Conservation (phyloP, 2,329 filamentous ascomycete species). For the Dactylonectria estremocensis region DNA sequence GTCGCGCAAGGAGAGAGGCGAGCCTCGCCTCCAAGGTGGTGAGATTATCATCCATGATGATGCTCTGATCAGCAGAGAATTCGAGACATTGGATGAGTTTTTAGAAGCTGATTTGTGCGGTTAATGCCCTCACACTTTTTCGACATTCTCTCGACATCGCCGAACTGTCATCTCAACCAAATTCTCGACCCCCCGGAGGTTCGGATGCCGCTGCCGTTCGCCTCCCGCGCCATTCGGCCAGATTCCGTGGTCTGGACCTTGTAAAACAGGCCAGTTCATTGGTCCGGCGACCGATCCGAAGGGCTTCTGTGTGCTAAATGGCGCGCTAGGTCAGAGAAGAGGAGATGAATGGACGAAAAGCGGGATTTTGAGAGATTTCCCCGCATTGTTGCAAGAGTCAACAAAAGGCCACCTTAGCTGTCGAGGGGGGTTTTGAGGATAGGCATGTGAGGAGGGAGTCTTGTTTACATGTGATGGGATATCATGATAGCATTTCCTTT, state of each 20-base stretch:
- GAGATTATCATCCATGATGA: constrained; percentile 28
- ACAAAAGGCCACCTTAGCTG: background rate
- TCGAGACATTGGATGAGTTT: background rate
- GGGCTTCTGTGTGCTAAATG: background rate
- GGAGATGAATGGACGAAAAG: background rate
- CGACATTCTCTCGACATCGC: background rate
- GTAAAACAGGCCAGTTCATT: background rate
- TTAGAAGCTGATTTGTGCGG: background rate
- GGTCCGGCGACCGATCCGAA: constrained; percentile 1
- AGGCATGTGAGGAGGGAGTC: no score
- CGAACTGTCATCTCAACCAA: background rate
- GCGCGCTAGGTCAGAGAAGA: background rate
- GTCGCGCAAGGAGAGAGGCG: constrained; percentile 47
- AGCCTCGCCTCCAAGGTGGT: constrained; percentile 49
- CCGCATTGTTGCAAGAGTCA: background rate
- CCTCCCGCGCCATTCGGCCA: constrained; percentile 1
- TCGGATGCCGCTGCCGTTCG: background rate
- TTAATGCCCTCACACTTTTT: background rate
- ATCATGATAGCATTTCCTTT: background rate
- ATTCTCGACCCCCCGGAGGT: background rate
- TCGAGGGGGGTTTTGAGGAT: background rate
- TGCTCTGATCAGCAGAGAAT: background rate
- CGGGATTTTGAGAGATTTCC: constrained; percentile 6
- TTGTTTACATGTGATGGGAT: background rate
- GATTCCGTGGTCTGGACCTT: constrained; percentile 2